A percentile compares a stretch with the other conserved stretches of the same genome.
Evolutionary conservation across 1,284 basidiomycete genomes (phyloP).

Genomic region (Kwoniella shivajii): DNA sequence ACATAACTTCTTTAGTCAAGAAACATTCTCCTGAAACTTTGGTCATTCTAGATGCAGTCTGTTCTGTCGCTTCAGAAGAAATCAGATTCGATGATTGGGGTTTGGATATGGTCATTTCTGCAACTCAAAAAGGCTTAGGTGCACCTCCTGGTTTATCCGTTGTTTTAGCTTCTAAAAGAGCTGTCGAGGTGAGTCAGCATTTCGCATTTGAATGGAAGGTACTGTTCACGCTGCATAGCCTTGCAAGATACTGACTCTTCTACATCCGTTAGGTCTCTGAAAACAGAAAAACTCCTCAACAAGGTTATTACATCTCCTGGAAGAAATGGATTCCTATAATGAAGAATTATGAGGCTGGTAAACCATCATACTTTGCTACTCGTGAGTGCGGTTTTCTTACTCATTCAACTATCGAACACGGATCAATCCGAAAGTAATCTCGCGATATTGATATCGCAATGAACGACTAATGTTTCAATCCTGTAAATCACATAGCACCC

Average conservation of each 20-base stretch:
- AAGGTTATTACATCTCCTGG: constrained; percentile 88
- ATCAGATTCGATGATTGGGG: constrained; percentile 93
- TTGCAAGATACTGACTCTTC: no score
- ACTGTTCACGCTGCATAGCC: no score
- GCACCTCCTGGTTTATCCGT: constrained; percentile 93
- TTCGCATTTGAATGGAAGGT: background rate
- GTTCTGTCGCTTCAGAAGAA: constrained; percentile 94
- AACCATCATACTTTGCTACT: constrained; percentile 84
- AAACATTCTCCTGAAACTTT: constrained; percentile 83
- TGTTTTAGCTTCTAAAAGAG: constrained; percentile 76
- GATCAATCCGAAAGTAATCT: no score
- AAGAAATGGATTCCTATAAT: constrained; percentile 94
- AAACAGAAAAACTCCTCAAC: constrained; percentile 67
- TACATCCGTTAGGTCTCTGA: constrained; percentile 65
- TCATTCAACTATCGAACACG: no score
- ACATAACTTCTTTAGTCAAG: constrained; percentile 73
- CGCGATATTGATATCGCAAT: no score
- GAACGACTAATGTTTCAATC: background rate
- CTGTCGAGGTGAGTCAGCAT: constrained; percentile 63
- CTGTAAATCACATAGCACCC: constrained; percentile 56
- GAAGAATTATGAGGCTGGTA: constrained; percentile 68
- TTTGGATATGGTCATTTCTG: constrained; percentile 85
- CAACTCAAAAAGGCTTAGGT: constrained; percentile 93
- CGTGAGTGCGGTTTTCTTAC: constrained; percentile 51
- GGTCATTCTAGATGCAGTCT: constrained; percentile 89